Evolutionary conservation across 768 basidiomycete genomes (phyloP).

Genomic region (Pulveroboletus sp.): DNA sequence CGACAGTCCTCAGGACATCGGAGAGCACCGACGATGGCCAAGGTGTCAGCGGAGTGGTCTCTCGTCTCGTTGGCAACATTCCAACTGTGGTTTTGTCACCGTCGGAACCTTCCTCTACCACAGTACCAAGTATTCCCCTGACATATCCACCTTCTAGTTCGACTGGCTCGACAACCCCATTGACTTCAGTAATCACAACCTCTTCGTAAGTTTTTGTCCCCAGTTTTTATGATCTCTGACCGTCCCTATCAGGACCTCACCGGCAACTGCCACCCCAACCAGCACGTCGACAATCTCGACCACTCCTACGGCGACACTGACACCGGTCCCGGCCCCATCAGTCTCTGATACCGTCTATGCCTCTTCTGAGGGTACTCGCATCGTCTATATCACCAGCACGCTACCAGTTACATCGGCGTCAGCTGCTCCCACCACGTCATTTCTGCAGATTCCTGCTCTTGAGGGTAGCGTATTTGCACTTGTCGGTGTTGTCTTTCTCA

Average conservation of each 20-base stretch:
- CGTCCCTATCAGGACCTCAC: conserved; percentile 7
- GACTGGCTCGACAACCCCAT: conserved; percentile 21
- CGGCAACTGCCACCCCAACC: conserved; percentile 6
- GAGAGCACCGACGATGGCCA: background rate
- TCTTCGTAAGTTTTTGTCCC: conserved; percentile 19
- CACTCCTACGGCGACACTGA: conserved; percentile 8
- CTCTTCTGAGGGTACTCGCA: conserved; percentile 21
- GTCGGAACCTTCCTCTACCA: conserved; percentile 16
- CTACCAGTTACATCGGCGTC: conserved; percentile 25
- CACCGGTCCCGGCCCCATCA: conserved; percentile 23
- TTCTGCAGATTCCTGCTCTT: conserved; percentile 64
- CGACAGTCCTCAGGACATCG: background rate
- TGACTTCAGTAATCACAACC: background rate
- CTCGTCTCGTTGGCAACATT: conserved; percentile 11
- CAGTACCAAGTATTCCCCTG: conserved; percentile 14
- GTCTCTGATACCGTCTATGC: conserved; percentile 14
- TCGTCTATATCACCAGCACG: conserved; percentile 32
- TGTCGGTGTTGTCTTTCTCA: conserved; percentile 44
- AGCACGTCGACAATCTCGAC: conserved; percentile 9
- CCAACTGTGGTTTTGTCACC: conserved; percentile 12
- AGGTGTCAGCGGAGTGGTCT: conserved; percentile 7
- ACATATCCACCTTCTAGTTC: conserved; percentile 24
- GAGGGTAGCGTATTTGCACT: conserved; percentile 54
- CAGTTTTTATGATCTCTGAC: background rate
- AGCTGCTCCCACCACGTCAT: conserved; percentile 31